Base-by-base conservation (phyloP, 1,284 basidiomycete genomes). In the Microbotryum silenes-acaulis region DNA sequence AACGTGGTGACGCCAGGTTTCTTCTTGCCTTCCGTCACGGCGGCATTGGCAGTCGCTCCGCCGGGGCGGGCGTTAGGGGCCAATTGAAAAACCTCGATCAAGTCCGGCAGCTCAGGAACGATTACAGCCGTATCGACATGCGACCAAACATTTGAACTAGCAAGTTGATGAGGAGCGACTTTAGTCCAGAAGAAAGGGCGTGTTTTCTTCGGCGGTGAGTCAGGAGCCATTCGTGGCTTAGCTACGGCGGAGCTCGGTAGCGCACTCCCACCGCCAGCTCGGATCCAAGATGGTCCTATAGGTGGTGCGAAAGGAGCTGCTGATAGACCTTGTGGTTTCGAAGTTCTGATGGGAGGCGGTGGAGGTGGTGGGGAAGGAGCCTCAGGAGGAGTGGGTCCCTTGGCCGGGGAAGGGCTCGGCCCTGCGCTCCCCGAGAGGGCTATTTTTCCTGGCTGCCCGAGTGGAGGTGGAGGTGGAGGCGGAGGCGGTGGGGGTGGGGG, bases 101-200 rank as follows among this genome's bases (percentile, higher is more conserved):
- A 75, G 70, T 92, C 90, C 21, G 80, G 79, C 67, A 91, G 73
- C 58, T 84, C 80, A 53, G 90, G 27, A 47, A 37, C 71, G 27
- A 52, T 33, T 14, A 74, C 75, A 4, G 14, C 12, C 0, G 74
- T 48, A 1, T 75, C 73, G 5, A 84, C 69, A 37, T 88, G 84
- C 61, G 78, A 80, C 90, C 90, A 94, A 6, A 93, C 80, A 0
- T 57, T 51, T 1, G 50, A 18, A 0, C 7, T 27, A n/a, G 59
- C n/a, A 4, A 72, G 10, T 74, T 72, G 21, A 79, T 72, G 7
- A 4, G 74, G 74, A 8, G 80, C 76, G 9, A 91, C 66, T 71
- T 94, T 93, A 67, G 85, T 87, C 91, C 91, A 94, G 74, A 91
- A 91, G 76, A 94, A 89, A 0, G 90, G 87, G 37, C 37, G 37